phyloP scores from a whole-genome alignment of 345 rosid species.

The Hevea brasiliensis region DNA sequence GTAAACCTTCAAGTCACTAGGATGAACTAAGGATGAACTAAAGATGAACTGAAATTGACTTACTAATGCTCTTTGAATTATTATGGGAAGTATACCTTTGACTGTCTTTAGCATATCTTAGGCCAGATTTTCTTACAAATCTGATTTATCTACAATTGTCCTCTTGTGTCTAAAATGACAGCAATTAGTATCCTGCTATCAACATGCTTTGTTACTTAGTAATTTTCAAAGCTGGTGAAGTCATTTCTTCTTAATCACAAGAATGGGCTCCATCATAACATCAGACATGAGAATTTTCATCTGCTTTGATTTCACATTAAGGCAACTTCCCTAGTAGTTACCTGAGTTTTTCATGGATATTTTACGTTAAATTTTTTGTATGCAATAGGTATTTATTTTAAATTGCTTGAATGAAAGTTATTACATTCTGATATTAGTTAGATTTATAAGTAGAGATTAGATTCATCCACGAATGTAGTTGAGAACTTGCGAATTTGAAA shows the following conservation, averaged over 20 bases:
- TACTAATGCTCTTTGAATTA: background rate
- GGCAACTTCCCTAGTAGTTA: too few species aligned
- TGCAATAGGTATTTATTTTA: too few species aligned
- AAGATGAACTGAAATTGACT: too few species aligned
- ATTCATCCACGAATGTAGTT: background rate
- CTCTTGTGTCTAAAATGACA: background rate
- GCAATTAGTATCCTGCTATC: background rate
- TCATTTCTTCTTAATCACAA: background rate
- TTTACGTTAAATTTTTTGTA: background rate
- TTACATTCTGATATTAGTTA: too few species aligned
- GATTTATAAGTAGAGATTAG: background rate
- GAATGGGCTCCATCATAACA: background rate
- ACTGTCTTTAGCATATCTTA: background rate
- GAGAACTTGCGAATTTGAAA: background rate
- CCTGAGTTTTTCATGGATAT: background rate
- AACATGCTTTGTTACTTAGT: background rate
- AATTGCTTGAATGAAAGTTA: background rate
- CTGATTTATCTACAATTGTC: background rate
- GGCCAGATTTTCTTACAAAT: background rate
- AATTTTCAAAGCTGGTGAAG: background rate
- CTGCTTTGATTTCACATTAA: background rate
- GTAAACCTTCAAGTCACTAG: background rate
- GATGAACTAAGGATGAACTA: too few species aligned
- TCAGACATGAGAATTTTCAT: background rate
- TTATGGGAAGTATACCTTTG: background rate